Evolutionary conservation across 1,284 basidiomycete species (phyloP).

Genomic region (Marasmius sp.): DNA sequence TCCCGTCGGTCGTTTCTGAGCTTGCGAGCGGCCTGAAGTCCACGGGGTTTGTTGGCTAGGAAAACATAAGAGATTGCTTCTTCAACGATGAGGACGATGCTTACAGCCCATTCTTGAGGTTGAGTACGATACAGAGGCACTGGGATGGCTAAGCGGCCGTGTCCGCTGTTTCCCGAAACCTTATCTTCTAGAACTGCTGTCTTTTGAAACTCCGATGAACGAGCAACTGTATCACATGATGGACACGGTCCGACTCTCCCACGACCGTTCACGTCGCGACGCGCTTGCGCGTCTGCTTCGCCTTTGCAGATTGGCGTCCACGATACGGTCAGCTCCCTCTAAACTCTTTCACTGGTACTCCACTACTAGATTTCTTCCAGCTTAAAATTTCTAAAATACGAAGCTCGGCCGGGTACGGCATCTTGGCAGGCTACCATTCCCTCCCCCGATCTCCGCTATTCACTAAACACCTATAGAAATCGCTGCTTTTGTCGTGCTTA

Average conservation of each 20-base stretch:
- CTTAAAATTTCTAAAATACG: neutral
- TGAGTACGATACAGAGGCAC: conserved; percentile 33
- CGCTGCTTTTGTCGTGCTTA: no score
- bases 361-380: neutral
- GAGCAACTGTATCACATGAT: neutral
- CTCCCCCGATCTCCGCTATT: no score
- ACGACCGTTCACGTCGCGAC: no score
- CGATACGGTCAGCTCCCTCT: neutral
- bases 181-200: conserved; percentile 1
- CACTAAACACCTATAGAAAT: no score
- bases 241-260: neutral
- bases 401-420: neutral
- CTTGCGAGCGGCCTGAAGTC: conserved; percentile 99
- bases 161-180: conserved; percentile 8
- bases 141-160: conserved; percentile 2
- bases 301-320: neutral
- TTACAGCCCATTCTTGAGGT: conserved; percentile 81
- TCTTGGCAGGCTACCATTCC: no score
- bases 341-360: neutral
- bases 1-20: conserved; percentile 92
- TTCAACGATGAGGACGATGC: conserved; percentile 33
- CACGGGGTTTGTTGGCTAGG: conserved; percentile 95
- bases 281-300: neutral
- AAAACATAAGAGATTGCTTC: conserved; percentile 7
- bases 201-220: conserved; percentile 1